phyloP scores from a whole-genome alignment of 2,329 filamentous ascomycete species.

The Diplodia scrobiculata region DNA sequence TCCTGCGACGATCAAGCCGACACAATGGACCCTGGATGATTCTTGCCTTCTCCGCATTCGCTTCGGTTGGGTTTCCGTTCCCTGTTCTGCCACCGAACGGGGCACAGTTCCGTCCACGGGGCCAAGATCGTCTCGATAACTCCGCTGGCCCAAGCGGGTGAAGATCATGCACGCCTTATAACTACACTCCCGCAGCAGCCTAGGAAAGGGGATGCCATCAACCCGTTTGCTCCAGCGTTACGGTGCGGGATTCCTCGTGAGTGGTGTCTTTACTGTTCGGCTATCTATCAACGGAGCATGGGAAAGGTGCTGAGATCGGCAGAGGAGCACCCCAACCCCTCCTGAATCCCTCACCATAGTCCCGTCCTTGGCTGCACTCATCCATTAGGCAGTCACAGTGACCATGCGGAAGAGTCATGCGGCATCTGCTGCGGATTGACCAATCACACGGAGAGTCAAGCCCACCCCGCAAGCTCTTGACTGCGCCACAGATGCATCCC shows the following conservation, averaged over 20 bases:
- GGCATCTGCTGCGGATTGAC: not conserved
- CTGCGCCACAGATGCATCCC: not conserved
- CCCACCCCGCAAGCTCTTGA: not conserved
- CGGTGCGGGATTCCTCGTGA: not conserved
- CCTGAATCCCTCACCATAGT: not conserved
- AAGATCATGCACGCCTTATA: slow-evolving; percentile 26
- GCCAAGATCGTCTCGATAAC: slow-evolving; percentile 18
- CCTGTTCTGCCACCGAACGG: not conserved
- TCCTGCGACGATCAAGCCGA: not conserved
- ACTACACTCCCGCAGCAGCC: slow-evolving; percentile 11
- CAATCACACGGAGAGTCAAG: not conserved
- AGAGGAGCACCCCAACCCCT: not conserved
- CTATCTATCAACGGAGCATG: not conserved
- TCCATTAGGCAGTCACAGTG: slow-evolving; percentile 7
- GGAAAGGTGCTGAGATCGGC: not conserved
- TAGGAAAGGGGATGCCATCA: slow-evolving; percentile 1
- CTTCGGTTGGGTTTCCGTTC: not conserved
- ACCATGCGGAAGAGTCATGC: not conserved
- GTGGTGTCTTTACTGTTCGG: not conserved
- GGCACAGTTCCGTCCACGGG: not conserved
- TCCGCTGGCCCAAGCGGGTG: slow-evolving; percentile 19
- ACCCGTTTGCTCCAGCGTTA: not conserved
- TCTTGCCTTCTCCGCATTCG: slow-evolving; percentile 5
- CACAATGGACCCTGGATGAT: slow-evolving; percentile 15
- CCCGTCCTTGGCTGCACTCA: slow-evolving; percentile 4